phyloP scores from a whole-genome alignment of 345 rosid genomes.

The Moricandia arvensis region DNA sequence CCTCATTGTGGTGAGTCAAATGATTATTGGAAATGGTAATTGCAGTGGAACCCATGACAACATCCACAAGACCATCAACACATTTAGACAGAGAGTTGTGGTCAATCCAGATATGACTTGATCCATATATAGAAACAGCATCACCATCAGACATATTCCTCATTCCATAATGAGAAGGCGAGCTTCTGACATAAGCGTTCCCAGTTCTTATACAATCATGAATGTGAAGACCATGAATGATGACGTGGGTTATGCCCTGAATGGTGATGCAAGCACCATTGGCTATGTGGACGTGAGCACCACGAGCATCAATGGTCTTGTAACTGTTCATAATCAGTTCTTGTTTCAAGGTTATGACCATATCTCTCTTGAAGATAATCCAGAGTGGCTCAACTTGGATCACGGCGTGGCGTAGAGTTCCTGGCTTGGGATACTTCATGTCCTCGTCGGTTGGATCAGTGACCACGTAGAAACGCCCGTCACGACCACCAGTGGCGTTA shows the following conservation, averaged over 20 bases:
- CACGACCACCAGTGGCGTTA: too few species aligned
- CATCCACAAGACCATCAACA: slow-evolving; percentile 88
- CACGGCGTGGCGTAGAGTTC: slow-evolving; percentile 46
- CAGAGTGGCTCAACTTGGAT: slow-evolving; percentile 46
- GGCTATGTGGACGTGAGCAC: slow-evolving; percentile 47
- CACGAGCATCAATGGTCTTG: slow-evolving; percentile 56
- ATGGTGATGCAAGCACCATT: slow-evolving; percentile 51
- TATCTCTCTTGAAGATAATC: slow-evolving; percentile 35
- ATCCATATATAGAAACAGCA: slow-evolving; percentile 69
- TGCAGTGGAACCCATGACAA: slow-evolving; percentile 41
- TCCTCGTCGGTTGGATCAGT: slow-evolving; percentile 42
- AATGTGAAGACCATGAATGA: slow-evolving; percentile 79
- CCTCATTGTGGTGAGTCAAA: slow-evolving; percentile 35
- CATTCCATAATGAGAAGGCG: slow-evolving; percentile 64
- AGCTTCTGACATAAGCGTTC: slow-evolving; percentile 59
- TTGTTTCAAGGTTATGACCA: slow-evolving; percentile 50
- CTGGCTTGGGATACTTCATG: slow-evolving; percentile 43
- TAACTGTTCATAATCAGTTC: slow-evolving; percentile 53
- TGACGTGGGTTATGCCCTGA: slow-evolving; percentile 66
- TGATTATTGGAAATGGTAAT: slow-evolving; percentile 82
- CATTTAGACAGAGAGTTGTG: slow-evolving; percentile 81
- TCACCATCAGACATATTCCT: slow-evolving; percentile 83
- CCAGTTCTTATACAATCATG: slow-evolving; percentile 81
- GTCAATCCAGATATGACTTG: slow-evolving; percentile 88
- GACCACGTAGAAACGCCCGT: too few species aligned